A percentile compares a stretch with the other conserved stretches of the same genome.
Conservation (phyloP, 2,329 filamentous ascomycete species). For the Phyllosticta ampelicida region DNA sequence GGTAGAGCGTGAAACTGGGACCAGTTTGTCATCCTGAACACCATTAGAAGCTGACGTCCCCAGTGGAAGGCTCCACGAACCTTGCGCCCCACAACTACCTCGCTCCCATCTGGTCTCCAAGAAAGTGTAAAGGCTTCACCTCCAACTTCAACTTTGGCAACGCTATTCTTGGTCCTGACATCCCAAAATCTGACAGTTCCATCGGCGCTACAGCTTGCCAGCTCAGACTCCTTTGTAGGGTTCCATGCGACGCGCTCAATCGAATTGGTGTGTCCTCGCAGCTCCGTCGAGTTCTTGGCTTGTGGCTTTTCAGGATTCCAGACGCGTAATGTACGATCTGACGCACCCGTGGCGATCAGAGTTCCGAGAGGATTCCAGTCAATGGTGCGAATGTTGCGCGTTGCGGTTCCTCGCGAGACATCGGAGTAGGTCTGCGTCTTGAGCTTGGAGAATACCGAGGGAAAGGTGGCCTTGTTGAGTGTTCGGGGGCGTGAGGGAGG, state of each 20-base stretch:
- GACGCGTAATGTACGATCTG: conserved; percentile 59
- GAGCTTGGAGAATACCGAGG: conserved; percentile 52
- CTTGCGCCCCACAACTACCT: conserved; percentile 62
- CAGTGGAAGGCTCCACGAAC: conserved; percentile 30
- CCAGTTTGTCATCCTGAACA: conserved; percentile 49
- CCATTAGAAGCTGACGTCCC: background rate
- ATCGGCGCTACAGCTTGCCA: conserved; percentile 64
- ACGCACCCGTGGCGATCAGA: conserved; percentile 70
- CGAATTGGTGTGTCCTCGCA: conserved; percentile 53
- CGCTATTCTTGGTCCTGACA: conserved; percentile 58
- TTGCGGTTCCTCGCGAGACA: conserved; percentile 21
- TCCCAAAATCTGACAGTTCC: conserved; percentile 73
- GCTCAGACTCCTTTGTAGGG: conserved; percentile 63
- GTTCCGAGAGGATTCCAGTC: conserved; percentile 83
- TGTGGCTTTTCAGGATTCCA: conserved; percentile 73
- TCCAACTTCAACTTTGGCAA: conserved; percentile 57
- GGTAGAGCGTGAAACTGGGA: conserved; percentile 50
- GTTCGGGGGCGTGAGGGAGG: conserved; percentile 40
- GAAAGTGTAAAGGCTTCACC: conserved; percentile 60
- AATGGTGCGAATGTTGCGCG: conserved; percentile 53
- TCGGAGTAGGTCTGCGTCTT: conserved; percentile 59
- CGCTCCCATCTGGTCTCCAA: conserved; percentile 58
- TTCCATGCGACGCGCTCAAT: conserved; percentile 73
- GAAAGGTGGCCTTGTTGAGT: conserved; percentile 60
- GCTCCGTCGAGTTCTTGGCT: conserved; percentile 63